Evolutionary conservation across 805 yeast genomes (phyloP).

Genomic region (Kuraishia ogatae): DNA sequence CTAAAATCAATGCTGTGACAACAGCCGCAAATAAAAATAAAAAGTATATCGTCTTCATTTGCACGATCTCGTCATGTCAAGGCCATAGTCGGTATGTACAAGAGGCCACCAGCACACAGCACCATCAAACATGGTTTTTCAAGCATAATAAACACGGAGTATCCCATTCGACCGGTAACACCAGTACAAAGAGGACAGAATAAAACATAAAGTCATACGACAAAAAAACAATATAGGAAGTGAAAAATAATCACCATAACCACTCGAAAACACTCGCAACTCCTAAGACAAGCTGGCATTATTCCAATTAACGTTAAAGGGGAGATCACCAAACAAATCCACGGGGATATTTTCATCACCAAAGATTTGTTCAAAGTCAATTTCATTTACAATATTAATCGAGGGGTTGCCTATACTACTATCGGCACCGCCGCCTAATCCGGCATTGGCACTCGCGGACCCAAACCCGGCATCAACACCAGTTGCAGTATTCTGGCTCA

Average conservation of each 20-base stretch:
- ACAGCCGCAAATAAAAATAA: conserved; percentile 8
- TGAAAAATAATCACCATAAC: not conserved
- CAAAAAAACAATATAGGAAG: not conserved
- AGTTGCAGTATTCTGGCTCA: not conserved
- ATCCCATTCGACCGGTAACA: too few relatives aligned
- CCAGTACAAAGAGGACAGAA: not conserved
- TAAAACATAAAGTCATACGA: too few relatives aligned
- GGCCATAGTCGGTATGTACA: not conserved
- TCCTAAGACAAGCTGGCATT: not conserved
- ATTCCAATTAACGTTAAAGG: conserved; percentile 2
- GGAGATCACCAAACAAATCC: conserved; percentile 2
- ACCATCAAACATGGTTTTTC: not conserved
- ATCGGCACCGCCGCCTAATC: not conserved
- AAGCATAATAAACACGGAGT: too few relatives aligned
- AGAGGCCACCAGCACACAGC: not conserved
- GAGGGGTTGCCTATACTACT: not conserved
- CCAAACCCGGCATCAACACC: not conserved
- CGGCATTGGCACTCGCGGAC: not conserved
- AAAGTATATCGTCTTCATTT: not conserved
- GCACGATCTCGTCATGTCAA: too few relatives aligned
- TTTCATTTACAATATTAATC: conserved; percentile 12
- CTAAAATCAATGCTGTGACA: not conserved
- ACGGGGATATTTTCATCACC: conserved; percentile 1
- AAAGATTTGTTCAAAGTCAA: conserved; percentile 2
- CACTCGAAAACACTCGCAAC: too few relatives aligned